Evolutionary conservation across 345 rosid species (phyloP).

Genomic region (Leavenworthia alabamica): DNA sequence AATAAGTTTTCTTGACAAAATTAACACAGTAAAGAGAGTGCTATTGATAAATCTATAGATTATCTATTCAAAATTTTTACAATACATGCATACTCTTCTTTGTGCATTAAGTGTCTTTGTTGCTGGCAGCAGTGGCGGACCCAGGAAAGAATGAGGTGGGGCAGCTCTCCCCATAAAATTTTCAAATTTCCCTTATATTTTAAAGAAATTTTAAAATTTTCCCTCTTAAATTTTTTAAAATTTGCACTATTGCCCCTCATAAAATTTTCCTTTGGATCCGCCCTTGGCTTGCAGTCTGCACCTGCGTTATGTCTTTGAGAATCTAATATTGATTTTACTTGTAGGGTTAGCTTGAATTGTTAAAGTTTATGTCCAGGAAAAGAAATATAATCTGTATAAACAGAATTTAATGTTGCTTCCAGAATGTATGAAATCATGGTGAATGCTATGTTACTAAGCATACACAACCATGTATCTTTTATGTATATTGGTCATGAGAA

Average conservation of each 20-base stretch:
- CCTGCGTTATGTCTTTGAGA: slow-evolving; percentile 19
- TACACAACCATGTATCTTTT: slow-evolving; percentile 78
- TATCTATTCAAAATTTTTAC: neutral
- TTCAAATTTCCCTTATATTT: too few species aligned
- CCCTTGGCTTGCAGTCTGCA: too few species aligned
- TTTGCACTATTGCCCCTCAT: too few species aligned
- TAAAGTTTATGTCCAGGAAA: slow-evolving; percentile 28
- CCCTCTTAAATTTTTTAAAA: too few species aligned
- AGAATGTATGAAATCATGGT: slow-evolving; percentile 95
- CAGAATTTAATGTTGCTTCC: slow-evolving; percentile 57
- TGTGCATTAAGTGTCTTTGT: neutral
- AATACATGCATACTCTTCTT: neutral
- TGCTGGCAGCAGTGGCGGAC: too few species aligned
- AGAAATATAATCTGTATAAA: slow-evolving; percentile 39
- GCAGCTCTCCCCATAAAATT: too few species aligned
- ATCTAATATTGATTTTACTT: slow-evolving; percentile 15
- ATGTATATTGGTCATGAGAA: slow-evolving; percentile 16
- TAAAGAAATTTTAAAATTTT: too few species aligned
- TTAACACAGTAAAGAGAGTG: neutral
- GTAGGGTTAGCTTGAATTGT: slow-evolving; percentile 31
- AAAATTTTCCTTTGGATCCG: too few species aligned
- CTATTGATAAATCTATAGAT: neutral
- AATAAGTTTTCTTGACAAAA: neutral
- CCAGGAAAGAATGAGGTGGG: too few species aligned
- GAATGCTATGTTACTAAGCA: slow-evolving; percentile 90